These are phyloP conservation scores for Proteromonas lacertae DNA, from an alignment of 352 stramenopile species.

Conservation along the genomic window DNA sequence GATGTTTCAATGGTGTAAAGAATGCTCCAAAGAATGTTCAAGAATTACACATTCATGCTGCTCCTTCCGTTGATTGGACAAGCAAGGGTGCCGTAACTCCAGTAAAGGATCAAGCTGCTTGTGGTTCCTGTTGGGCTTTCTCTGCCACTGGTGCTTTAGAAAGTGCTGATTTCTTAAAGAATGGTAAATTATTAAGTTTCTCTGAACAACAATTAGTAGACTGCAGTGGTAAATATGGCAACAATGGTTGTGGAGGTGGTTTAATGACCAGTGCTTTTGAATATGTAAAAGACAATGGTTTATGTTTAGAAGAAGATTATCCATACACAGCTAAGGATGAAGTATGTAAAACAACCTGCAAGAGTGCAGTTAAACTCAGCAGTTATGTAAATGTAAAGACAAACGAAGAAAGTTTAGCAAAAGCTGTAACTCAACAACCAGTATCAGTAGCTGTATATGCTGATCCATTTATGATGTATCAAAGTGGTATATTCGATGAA, in stretches of 20 bases:
- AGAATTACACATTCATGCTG: conserved; percentile 13
- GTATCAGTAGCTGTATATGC: conserved; percentile 44
- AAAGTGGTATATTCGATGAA: conserved; percentile 13
- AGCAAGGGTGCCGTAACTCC: conserved; percentile 16
- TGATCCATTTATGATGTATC: conserved; percentile 17
- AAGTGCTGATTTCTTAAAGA: conserved; percentile 37
- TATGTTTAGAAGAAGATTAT: conserved; percentile 15
- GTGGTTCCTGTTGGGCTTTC: conserved; percentile 64
- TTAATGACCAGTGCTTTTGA: conserved; percentile 85
- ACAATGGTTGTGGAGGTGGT: conserved; percentile 73
- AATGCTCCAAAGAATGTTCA: conserved; percentile 8
- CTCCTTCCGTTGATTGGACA: conserved; percentile 13
- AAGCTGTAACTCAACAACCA: conserved; percentile 19
- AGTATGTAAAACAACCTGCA: conserved; percentile 8
- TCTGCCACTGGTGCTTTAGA: conserved; percentile 11
- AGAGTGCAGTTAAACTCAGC: not conserved
- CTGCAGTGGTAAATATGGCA: conserved; percentile 48
- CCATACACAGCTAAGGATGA: conserved; percentile 23
- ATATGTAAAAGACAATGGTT: conserved; percentile 47
- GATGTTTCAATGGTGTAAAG: conserved; percentile 7
- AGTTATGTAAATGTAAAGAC: not conserved
- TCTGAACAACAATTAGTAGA: conserved; percentile 89
- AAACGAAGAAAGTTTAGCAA: conserved; percentile 8
- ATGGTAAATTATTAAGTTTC: conserved; percentile 40
- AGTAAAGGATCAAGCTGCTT: conserved; percentile 59